Conservation (phyloP, 2,329 filamentous ascomycete genomes). For the Chaetomium sp. region DNA sequence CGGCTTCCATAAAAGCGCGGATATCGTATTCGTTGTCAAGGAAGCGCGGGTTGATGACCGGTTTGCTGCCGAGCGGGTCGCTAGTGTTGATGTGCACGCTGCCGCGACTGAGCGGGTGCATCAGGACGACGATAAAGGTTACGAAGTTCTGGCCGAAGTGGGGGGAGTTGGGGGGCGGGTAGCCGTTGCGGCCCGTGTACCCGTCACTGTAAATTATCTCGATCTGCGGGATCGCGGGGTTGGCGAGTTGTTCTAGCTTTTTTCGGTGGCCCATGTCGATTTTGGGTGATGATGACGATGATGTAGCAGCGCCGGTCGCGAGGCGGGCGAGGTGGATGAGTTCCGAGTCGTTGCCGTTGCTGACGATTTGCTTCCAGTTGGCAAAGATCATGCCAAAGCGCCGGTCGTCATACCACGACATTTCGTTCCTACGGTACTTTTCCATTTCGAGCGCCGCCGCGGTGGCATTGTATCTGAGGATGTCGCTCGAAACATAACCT, state of each 20-base stretch:
- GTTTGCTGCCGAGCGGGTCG: constrained; percentile 38
- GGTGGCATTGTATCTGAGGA: constrained; percentile 38
- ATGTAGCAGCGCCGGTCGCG: too few relatives aligned
- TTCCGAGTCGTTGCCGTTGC: constrained; percentile 35
- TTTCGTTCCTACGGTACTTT: constrained; percentile 40
- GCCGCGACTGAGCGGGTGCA: constrained; percentile 40
- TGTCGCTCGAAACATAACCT: constrained; percentile 40
- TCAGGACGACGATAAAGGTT: constrained; percentile 37
- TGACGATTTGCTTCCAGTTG: constrained; percentile 45
- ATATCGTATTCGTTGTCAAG: constrained; percentile 38
- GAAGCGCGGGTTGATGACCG: constrained; percentile 41
- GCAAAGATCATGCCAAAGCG: constrained; percentile 45
- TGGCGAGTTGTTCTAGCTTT: constrained; percentile 45
- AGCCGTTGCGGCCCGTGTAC: constrained; percentile 47
- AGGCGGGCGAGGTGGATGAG: too few relatives aligned
- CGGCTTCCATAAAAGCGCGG: constrained; percentile 30
- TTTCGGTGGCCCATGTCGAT: constrained; percentile 39
- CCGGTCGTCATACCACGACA: constrained; percentile 46
- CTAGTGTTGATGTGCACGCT: constrained; percentile 42
- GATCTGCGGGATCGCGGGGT: constrained; percentile 44
- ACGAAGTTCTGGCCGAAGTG: constrained; percentile 40
- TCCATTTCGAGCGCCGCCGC: constrained; percentile 45
- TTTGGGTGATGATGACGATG: too few relatives aligned
- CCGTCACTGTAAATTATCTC: constrained; percentile 50
- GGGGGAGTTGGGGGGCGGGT: constrained; percentile 38